Base-by-base conservation (phyloP, 176 grass and related monocot species). In the Carex scoparia region DNA sequence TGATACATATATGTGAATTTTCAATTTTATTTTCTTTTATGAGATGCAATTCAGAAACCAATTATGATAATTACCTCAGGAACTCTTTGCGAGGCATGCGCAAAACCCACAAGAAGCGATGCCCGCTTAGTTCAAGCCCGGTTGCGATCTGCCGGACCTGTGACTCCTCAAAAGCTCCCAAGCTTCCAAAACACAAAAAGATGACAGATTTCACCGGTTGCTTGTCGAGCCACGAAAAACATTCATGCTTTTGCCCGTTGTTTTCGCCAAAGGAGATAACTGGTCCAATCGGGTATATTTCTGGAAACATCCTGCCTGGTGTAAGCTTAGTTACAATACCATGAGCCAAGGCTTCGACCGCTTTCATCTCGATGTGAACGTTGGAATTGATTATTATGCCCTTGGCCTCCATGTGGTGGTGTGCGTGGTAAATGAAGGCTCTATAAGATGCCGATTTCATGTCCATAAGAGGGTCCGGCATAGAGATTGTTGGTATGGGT, bases 341-440 rank as follows among this genome's bases (percentile, higher is more conserved):
- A 18, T 86, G 48, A 10, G 14, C 49, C 57, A 90, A 79, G 8
- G 85, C 85, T 18, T 82, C 3, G 10, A 90, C 38, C 0, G 79
- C 56, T 10, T 59, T 40, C 1, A 1, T 10, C 40, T 90, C 88
- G 23, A 87, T 57, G 56, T 79, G 56, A 40, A 72, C 12, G 56
- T 82, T 65, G 15, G 88, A 81, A 86, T 90, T 90, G 28, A 90
- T 18, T 49, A 90, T 87, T 14, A 90, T 3, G 28, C 85, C 88
- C 56, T 66, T 87, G 30, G 88, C 81, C 61, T 90, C 88, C 28
- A 42, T 49, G 85, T 63, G 84, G 12, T 80, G 85, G 2, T 28
- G 71, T 0, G 69, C 54, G 71, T 87, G 88, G 72, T 90, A 90
- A 33, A 73, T 35, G 31, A 70, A 59, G 55, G 60, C 56, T 65